phyloP scores from a whole-genome alignment of 345 rosid genomes.

The Noccaea caerulescens region DNA sequence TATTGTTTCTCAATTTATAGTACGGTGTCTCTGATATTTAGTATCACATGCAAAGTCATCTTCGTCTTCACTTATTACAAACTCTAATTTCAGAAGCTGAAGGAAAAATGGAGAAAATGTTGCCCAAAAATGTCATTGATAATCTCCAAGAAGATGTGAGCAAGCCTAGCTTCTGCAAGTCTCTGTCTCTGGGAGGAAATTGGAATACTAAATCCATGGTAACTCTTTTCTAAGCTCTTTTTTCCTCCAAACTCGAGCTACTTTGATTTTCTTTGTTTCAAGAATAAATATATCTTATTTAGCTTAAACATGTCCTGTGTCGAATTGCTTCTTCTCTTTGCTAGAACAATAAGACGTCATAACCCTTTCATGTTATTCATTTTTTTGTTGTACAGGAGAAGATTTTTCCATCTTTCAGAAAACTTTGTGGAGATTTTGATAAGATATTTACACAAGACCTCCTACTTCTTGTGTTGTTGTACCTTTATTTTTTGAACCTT shows the following conservation, averaged over 20 bases:
- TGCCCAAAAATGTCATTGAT: neutral
- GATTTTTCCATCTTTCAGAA: no score
- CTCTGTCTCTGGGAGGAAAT: constrained; percentile 1
- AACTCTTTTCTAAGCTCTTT: neutral
- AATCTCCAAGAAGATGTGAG: neutral
- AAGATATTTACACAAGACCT: neutral
- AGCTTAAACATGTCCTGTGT: neutral
- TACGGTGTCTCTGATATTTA: neutral
- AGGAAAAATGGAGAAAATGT: neutral
- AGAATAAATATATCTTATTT: no score
- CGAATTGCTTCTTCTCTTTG: neutral
- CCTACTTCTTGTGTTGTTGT: constrained; percentile 1
- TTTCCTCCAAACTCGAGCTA: neutral
- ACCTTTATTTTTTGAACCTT: neutral
- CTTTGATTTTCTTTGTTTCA: neutral
- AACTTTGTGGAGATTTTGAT: neutral
- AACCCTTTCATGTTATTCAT: neutral
- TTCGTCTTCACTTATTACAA: neutral
- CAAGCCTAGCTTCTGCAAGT: constrained; percentile 37
- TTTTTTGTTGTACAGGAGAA: neutral
- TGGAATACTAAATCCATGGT: constrained; percentile 42
- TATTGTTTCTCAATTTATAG: neutral
- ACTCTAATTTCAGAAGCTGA: neutral
- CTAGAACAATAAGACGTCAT: neutral
- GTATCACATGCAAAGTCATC: neutral